These are phyloP conservation scores for Leccinum olivaceopallidum DNA, from an alignment of 768 basidiomycete genomes.

Conservation along the genomic window DNA sequence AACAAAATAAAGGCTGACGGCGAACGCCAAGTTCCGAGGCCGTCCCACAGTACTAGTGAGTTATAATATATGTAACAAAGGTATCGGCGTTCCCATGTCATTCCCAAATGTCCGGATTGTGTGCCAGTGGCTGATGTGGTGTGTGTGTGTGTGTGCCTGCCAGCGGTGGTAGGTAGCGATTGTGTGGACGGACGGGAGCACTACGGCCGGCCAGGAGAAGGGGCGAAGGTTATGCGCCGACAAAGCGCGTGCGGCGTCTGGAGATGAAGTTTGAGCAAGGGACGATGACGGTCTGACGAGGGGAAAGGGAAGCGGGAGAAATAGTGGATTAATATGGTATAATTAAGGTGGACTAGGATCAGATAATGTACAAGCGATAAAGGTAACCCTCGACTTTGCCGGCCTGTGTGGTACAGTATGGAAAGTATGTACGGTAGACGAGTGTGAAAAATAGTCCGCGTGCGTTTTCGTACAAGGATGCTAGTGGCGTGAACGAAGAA, in stretches of 20 bases:
- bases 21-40: conserved; percentile 4
- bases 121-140: background rate
- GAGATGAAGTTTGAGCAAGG: background rate
- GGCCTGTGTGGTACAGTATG: conserved; percentile 20
- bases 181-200: background rate
- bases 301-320: conserved; percentile 5
- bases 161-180: background rate
- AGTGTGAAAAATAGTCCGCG: conserved; percentile 24
- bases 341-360: conserved; percentile 32
- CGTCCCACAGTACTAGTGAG: conserved; percentile 10
- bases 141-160: conserved; percentile 2
- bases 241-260: background rate
- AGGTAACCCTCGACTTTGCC: conserved; percentile 19
- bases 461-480: conserved; percentile 33
- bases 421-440: conserved; percentile 28
- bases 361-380: conserved; percentile 30
- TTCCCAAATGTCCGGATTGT: background rate
- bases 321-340: conserved; percentile 36
- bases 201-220: background rate
- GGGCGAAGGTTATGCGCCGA: conserved; percentile 7
- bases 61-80: background rate
- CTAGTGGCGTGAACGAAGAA: conserved; percentile 21
- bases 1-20: conserved; percentile 1
- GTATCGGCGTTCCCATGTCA: conserved; percentile 13
- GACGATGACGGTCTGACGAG: conserved; percentile 2